Evolutionary conservation across 169 alveolate genomes (phyloP), one percentile per base, ranked within the genome.

Genomic region (Theileria orientalis): DNA sequence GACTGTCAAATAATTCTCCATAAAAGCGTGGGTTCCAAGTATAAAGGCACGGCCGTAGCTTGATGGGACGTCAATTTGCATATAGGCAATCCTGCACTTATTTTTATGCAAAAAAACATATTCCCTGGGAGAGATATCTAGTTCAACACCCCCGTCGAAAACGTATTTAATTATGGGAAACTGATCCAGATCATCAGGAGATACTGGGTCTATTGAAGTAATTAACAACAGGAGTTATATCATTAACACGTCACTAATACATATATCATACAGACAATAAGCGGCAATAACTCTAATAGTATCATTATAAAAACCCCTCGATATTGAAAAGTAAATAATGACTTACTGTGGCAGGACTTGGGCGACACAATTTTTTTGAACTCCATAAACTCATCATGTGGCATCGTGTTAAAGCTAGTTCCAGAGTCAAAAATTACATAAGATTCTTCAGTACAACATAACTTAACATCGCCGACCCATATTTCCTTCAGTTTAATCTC

Each of bases 341-440:
- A 25, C 35, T 33, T 27, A 72, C 63, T 42, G 21, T 33, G 19
- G 33, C 83, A 79, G 35, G 32, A 47, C 23, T 13, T 57, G 71
- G 92, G 85, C 37, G 91, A 90, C 33, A 91, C 80, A 60, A 66
- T 42, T 2, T 74, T 79, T 62, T 78, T 61, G 29, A 90, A 92
- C 56, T 69, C 66, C 25, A 56, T 46, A 63, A 91, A 82, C 54
- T 92, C 93, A 25, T 61, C 74, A 42, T 90, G 84, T 6, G 97
- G 97, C 69, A 92, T 78, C 41, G 94, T 94, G 62, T 91, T 92
- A 71, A 90, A 92, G 63, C 94, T 85, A 0, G 97, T 94, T 14
- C 97, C 97, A n/a, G 96, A 91, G 66, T 94, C 97, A 42, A 94
- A 86, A 33, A 94, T 90, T 16, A 93, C 90, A 78, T 92, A 94